A percentile compares a stretch with the other conserved stretches of the same genome.
Evolutionary conservation across 2,329 filamentous ascomycete species (phyloP).

Genomic region (Mycosphaerella arachidis): DNA sequence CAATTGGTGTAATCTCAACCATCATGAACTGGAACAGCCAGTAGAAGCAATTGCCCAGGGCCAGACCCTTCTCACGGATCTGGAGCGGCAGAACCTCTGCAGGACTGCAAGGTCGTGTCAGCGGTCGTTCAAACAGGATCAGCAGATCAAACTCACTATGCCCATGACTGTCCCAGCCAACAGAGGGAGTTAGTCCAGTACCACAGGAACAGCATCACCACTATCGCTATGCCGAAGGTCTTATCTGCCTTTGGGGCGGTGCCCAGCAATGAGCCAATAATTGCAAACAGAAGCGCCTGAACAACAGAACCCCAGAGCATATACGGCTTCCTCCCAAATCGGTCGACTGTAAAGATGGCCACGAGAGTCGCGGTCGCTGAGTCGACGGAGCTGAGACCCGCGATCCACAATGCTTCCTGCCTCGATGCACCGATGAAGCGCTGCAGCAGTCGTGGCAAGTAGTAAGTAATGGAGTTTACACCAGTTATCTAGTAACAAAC

Average conservation of each 20-base stretch:
- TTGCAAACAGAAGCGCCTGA: conserved; percentile 7
- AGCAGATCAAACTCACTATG: conserved; percentile 2
- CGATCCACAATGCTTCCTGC: conserved; percentile 10
- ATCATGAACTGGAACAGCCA: conserved; percentile 16
- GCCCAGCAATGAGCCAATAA: conserved; percentile 6
- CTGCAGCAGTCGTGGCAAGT: conserved; percentile 7
- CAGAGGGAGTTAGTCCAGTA: conserved; percentile 6
- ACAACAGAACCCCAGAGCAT: conserved; percentile 8
- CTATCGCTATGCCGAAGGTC: conserved; percentile 2
- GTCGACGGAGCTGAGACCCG: conserved; percentile 11
- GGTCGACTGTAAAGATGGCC: conserved; percentile 8
- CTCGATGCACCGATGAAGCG: conserved; percentile 6
- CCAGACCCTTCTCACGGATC: conserved; percentile 8
- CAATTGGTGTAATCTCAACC: conserved; percentile 28
- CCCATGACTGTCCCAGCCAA: conserved; percentile 12
- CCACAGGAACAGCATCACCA: conserved; percentile 11
- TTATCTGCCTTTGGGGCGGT: conserved; percentile 1
- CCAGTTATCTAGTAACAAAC: background rate
- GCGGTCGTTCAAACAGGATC: too few relatives aligned
- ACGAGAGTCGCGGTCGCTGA: conserved; percentile 5
- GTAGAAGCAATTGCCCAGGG: conserved; percentile 11
- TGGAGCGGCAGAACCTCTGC: conserved; percentile 8
- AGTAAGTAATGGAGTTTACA: conserved; percentile 9
- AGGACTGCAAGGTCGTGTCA: background rate
- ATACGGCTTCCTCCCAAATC: conserved; percentile 8